Conservation (phyloP, 257 asterid species). For the Penstemon barbatus region DNA sequence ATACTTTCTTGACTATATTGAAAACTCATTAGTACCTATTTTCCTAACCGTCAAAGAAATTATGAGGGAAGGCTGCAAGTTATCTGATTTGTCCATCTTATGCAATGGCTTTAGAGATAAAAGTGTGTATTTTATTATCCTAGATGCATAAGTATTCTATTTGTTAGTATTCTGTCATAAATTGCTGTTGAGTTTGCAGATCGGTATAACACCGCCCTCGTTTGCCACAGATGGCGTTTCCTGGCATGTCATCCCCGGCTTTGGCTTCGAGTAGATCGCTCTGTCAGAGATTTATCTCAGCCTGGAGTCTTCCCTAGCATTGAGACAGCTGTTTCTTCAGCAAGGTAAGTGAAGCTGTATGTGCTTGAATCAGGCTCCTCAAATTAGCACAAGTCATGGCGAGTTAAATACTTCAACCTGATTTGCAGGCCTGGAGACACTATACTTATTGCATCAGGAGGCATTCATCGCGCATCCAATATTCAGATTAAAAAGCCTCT, state of each 20-base stretch:
- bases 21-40: not conserved
- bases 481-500: constrained; percentile 89
- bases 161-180: constrained; percentile 45
- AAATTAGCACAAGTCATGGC: constrained; percentile 17
- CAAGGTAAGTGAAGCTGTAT: constrained; percentile 59
- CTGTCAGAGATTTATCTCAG: constrained; percentile 55
- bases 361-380: constrained; percentile 22
- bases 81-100: constrained; percentile 6
- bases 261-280: constrained; percentile 94
- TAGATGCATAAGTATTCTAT: constrained; percentile 23
- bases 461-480: constrained; percentile 74
- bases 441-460: constrained; percentile 91
- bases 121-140: constrained; percentile 19
- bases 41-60: not conserved
- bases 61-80: not conserved
- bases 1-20: constrained; percentile 2
- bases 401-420: constrained; percentile 28
- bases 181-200: constrained; percentile 87
- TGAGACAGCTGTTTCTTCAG: constrained; percentile 83
- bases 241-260: constrained; percentile 95
- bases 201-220: constrained; percentile 99
- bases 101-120: not conserved
- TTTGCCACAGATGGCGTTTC: constrained; percentile 99
- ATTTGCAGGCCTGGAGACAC: constrained; percentile 92
- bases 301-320: constrained; percentile 84